Conservation (phyloP, 139 green algal genomes). For the Chlamydomonas incerta region DNA sequence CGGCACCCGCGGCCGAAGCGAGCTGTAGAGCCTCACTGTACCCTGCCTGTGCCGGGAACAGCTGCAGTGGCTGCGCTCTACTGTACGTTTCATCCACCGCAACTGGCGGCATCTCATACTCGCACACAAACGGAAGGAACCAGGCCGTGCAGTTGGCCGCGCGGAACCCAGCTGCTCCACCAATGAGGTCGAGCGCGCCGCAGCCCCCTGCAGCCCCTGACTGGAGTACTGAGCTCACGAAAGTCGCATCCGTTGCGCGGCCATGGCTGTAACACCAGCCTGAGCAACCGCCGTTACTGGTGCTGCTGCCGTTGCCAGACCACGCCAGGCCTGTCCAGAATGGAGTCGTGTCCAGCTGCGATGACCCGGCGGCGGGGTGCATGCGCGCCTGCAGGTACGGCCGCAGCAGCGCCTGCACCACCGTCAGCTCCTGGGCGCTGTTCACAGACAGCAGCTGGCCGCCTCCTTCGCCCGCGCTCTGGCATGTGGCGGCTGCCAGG, state of each 20-base stretch:
- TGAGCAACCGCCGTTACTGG: not conserved
- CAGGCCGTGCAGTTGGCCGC: not conserved
- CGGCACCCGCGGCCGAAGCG: no score
- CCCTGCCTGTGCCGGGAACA: not conserved
- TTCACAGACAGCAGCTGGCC: not conserved
- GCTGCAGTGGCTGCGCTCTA: not conserved
- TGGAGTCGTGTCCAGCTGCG: no score
- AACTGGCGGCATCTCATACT: not conserved
- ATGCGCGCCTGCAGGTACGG: not conserved
- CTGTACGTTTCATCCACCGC: not conserved
- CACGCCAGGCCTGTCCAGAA: not conserved
- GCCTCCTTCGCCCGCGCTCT: not conserved
- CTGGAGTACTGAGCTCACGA: not conserved
- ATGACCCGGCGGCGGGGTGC: not conserved
- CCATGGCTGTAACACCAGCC: not conserved
- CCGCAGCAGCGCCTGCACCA: not conserved
- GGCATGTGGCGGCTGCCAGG: not conserved
- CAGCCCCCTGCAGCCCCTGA: not conserved
- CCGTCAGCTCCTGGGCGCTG: not conserved
- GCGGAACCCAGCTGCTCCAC: not conserved
- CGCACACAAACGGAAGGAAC: not conserved
- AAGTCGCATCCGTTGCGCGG: not conserved
- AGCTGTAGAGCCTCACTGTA: not conserved
- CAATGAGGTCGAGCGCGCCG: not conserved
- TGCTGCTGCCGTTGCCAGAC: no score